These are phyloP conservation scores for Solanum tacnaense DNA, from an alignment of 257 asterid genomes.

Conservation along the genomic window DNA sequence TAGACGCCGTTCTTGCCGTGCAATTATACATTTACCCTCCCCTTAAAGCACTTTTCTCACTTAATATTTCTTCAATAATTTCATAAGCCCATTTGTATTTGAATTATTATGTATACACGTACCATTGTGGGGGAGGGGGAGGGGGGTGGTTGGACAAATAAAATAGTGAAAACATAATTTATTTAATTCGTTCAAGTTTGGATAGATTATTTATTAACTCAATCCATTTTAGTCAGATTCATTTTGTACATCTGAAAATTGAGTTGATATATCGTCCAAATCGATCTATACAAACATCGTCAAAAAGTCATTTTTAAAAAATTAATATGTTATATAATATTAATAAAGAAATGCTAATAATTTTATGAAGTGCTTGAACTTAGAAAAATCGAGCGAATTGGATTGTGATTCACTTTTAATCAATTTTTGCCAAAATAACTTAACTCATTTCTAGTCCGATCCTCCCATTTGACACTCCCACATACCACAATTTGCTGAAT, in stretches of 20 bases:
- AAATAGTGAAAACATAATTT: too few relatives aligned
- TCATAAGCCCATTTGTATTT: background rate
- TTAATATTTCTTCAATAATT: background rate
- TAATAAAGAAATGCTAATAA: background rate
- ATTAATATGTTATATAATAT: background rate
- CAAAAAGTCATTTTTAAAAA: background rate
- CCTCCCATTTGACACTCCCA: background rate
- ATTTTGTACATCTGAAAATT: background rate
- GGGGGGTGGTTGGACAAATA: background rate
- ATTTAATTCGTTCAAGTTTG: too few relatives aligned
- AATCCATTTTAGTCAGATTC: too few relatives aligned
- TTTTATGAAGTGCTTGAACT: background rate
- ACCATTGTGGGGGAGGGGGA: background rate
- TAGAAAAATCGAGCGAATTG: background rate
- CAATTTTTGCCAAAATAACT: background rate
- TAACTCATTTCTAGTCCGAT: background rate
- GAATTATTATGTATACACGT: background rate
- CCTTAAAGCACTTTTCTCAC: background rate
- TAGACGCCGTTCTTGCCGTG: conserved; percentile 24
- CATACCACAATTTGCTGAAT: background rate
- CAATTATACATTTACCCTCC: conserved; percentile 11
- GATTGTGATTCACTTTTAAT: background rate
- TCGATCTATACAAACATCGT: background rate
- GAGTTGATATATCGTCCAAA: background rate
- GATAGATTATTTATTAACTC: too few relatives aligned